Evolutionary conservation across 257 asterid species (phyloP).

Genomic region (Hygrophila difformis): DNA sequence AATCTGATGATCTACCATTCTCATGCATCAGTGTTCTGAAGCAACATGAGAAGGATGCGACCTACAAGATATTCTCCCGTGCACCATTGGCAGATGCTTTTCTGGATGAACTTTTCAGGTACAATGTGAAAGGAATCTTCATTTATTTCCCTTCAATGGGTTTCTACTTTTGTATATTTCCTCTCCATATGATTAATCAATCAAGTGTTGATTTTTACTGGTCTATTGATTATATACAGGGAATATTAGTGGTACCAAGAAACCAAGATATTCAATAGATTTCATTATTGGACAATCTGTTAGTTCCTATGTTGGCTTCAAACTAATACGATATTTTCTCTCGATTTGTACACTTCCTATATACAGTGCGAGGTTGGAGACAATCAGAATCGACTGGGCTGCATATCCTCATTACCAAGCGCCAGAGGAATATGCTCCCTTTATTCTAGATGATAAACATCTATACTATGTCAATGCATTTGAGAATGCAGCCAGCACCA

Average conservation of each 20-base stretch:
- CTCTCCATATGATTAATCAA: too few species aligned
- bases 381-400: conserved; percentile 70
- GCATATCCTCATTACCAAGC: conserved; percentile 93
- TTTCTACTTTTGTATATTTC: background rate
- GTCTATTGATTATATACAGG: too few species aligned
- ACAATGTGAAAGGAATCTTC: background rate
- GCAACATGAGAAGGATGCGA: conserved; percentile 59
- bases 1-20: conserved; percentile 64
- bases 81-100: conserved; percentile 50
- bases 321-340: background rate
- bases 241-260: too few species aligned
- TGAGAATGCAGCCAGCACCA: conserved; percentile 97
- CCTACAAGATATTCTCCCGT: conserved; percentile 91
- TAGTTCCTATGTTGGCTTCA: too few species aligned
- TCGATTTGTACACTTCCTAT: background rate
- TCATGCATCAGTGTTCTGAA: conserved; percentile 72
- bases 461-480: conserved; percentile 90
- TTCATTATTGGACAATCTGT: too few species aligned
- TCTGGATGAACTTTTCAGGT: conserved; percentile 77
- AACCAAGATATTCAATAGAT: too few species aligned
- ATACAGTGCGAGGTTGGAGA: conserved; percentile 65
- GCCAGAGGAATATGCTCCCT: conserved; percentile 77
- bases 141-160: too few species aligned
- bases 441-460: conserved; percentile 58
- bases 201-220: too few species aligned